These are phyloP conservation scores for Boletellus emodensis DNA, from an alignment of 768 basidiomycete genomes.

Conservation along the genomic window DNA sequence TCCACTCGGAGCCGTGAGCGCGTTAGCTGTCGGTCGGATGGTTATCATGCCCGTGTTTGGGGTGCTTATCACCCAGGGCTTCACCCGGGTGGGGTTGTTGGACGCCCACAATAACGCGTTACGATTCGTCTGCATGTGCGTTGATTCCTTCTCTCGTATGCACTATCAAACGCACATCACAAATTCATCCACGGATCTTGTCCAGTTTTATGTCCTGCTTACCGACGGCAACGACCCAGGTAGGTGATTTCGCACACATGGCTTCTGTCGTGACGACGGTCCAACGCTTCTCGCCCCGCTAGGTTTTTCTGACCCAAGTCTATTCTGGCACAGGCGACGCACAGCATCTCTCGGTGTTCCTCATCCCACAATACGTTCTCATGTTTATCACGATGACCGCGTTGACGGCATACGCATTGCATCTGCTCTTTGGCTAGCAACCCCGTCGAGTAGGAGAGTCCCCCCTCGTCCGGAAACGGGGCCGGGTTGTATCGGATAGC, in stretches of 20 bases:
- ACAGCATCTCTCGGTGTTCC: slow-evolving; percentile 56
- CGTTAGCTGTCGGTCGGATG: slow-evolving; percentile 52
- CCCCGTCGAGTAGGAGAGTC: background rate
- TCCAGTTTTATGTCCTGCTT: slow-evolving; percentile 55
- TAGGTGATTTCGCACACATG: slow-evolving; percentile 14
- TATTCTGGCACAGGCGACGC: slow-evolving; percentile 63
- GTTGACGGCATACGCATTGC: slow-evolving; percentile 36
- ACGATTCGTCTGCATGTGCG: slow-evolving; percentile 67
- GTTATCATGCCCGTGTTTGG: slow-evolving; percentile 59
- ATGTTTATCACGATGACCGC: slow-evolving; percentile 38
- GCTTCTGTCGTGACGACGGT: background rate
- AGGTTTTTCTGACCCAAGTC: slow-evolving; percentile 64
- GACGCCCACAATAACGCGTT: slow-evolving; percentile 52
- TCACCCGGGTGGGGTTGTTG: slow-evolving; percentile 48
- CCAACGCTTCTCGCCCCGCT: background rate
- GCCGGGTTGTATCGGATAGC: background rate
- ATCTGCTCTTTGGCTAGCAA: slow-evolving; percentile 32
- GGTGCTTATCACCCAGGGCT: slow-evolving; percentile 48
- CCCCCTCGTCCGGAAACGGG: too few species aligned
- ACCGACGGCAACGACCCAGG: slow-evolving; percentile 59
- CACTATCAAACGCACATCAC: background rate
- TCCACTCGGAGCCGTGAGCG: slow-evolving; percentile 49
- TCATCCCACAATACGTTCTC: slow-evolving; percentile 53
- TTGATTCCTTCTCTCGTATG: slow-evolving; percentile 5
- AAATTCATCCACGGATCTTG: background rate